These are phyloP conservation scores for Moringa oleifera DNA, from an alignment of 345 rosid genomes.

Conservation along the genomic window DNA sequence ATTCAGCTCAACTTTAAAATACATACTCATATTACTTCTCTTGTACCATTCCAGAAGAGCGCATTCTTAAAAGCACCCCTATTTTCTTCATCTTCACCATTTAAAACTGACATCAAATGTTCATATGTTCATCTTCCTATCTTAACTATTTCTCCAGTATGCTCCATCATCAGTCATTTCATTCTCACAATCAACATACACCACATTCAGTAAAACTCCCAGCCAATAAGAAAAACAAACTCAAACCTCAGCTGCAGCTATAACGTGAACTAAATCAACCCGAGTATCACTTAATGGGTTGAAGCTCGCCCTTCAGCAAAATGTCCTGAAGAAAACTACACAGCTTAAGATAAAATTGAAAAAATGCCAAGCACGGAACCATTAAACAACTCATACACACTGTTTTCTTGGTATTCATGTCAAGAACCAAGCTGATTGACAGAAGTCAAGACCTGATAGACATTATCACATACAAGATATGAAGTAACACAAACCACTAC, in stretches of 20 bases:
- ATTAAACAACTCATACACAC: slow-evolving; percentile 9
- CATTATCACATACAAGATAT: background rate
- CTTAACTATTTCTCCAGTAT: background rate
- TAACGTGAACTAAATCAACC: background rate
- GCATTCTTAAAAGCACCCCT: background rate
- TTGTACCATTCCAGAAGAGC: background rate
- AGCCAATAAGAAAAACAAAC: background rate
- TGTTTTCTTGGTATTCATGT: slow-evolving; percentile 8
- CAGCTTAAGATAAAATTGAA: background rate
- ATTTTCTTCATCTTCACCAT: background rate
- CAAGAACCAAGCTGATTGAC: background rate
- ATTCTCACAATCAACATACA: background rate
- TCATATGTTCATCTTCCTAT: background rate
- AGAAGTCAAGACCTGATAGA: background rate
- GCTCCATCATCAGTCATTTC: background rate
- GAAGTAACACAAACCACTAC: background rate
- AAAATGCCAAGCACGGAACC: slow-evolving; percentile 5
- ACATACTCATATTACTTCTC: background rate
- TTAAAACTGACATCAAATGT: background rate
- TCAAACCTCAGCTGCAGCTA: background rate
- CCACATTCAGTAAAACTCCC: background rate
- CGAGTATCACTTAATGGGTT: background rate
- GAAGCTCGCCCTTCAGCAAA: slow-evolving; percentile 2
- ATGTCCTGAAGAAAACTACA: background rate
- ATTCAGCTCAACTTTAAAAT: background rate